Base-by-base conservation (phyloP, 768 basidiomycete species). In the Leccinum subtestaceum region DNA sequence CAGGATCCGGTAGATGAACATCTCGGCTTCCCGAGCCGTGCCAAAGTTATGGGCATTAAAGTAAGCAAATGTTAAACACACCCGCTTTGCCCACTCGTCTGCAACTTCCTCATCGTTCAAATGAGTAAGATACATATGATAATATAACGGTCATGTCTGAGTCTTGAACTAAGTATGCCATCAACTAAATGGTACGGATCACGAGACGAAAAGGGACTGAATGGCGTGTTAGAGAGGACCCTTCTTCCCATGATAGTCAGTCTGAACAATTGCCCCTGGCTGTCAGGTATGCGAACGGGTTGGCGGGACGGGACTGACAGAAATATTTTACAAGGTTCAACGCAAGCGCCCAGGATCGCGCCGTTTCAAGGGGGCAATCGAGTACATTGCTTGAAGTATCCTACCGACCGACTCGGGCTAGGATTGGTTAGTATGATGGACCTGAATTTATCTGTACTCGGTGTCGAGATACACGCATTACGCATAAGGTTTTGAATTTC, bases 401-500 rank as follows among this genome's bases (percentile, higher is more conserved):
- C 53, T 43, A 46, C 52, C 34, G 25, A 51, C 60, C n/a, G 27
- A 53, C 29, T 29, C 29, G 29, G 49, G 52, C 25, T 45, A 55
- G 54, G 36, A 50, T 62, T 6, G 13, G 38, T 27, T 52, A 55
- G 53, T 48, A 56, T 48, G n/a, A 53, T 10, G 59, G 56, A 38
- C 70, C 70, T 71, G 62, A 71, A 71, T 71, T 56, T 72, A 60
- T 29, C 70, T 64, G 31, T 53, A 59, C 65, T 65, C 32, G 60
- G 63, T 25, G 17, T 58, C 56, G 55, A 60, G 49, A 58, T 69
- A 61, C 58, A 65, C 51, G 47, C 40, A 51, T 56, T 38, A 60
- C 52, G 58, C 50, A 56, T 34, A 59, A 59, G 52, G 49, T 59
- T 55, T 57, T 29, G 51, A 32, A 62, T 70, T 56, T 60, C 69